Evolutionary conservation across 1,139 yeast genomes (phyloP).

Genomic region (Yamadazyma blattariae): DNA sequence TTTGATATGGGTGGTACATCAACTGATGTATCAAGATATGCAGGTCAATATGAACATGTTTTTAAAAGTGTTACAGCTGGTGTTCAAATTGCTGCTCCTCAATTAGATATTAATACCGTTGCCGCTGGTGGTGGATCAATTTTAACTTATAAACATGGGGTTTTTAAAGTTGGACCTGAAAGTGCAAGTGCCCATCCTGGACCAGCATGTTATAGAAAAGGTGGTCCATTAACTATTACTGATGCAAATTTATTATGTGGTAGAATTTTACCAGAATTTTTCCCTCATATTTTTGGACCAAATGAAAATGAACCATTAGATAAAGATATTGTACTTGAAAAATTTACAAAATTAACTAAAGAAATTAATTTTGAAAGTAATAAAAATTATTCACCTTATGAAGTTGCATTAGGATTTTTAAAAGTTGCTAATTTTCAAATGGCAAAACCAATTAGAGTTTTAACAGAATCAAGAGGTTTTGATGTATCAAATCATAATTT

Average conservation of each 20-base stretch:
- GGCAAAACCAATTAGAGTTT: conserved; percentile 19
- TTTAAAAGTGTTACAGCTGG: conserved; percentile 55
- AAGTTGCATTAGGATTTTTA: conserved; percentile 19
- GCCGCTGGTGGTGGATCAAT: conserved; percentile 63
- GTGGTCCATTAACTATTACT: conserved; percentile 55
- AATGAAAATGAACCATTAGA: conserved; percentile 48
- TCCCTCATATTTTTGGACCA: conserved; percentile 55
- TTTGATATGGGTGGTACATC: conserved; percentile 65
- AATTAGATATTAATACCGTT: conserved; percentile 54
- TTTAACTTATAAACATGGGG: conserved; percentile 45
- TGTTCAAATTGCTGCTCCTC: conserved; percentile 54
- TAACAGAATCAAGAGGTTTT: conserved; percentile 18
- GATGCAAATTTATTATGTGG: conserved; percentile 54
- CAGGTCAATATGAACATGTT: conserved; percentile 45
- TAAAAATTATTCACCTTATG: conserved; percentile 18
- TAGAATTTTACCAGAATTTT: conserved; percentile 45
- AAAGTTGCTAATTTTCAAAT: conserved; percentile 18
- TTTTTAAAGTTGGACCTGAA: conserved; percentile 54
- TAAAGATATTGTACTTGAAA: conserved; percentile 28
- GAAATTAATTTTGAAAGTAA: conserved; percentile 36
- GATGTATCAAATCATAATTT: conserved; percentile 17
- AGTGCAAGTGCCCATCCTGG: conserved; percentile 58
- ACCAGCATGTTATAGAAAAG: conserved; percentile 56
- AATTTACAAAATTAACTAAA: conserved; percentile 37
- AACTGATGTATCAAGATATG: conserved; percentile 50